phyloP scores from a whole-genome alignment of 192 early-diverging fungal species.

The Chytriomyces sp. region DNA sequence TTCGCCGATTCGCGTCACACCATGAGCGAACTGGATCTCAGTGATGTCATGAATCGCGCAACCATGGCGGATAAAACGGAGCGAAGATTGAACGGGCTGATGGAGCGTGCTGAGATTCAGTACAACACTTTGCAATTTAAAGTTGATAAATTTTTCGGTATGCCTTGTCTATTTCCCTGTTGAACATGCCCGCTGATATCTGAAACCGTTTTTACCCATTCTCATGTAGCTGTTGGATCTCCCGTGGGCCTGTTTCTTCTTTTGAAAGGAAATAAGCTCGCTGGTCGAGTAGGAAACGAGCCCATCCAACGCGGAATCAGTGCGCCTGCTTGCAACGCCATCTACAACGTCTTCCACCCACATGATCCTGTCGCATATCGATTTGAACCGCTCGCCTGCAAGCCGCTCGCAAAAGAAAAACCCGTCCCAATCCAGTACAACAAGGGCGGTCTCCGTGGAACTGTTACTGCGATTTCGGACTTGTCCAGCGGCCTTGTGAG shows the following conservation, averaged over 20 bases:
- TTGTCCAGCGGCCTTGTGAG: conserved; percentile 71
- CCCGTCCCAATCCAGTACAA: conserved; percentile 78
- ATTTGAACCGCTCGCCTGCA: conserved; percentile 72
- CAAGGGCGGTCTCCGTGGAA: conserved; percentile 77
- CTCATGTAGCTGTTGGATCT: conserved; percentile 69
- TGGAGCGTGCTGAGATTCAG: conserved; percentile 42
- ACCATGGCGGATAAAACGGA: neutral
- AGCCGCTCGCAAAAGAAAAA: conserved; percentile 63
- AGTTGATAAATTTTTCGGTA: conserved; percentile 77
- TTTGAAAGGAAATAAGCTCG: conserved; percentile 72
- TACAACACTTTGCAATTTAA: conserved; percentile 64
- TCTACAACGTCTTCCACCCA: conserved; percentile 79
- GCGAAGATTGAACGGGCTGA: conserved; percentile 42
- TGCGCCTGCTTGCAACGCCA: conserved; percentile 65
- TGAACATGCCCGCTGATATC: conserved; percentile 17
- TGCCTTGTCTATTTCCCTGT: neutral
- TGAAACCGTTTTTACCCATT: neutral
- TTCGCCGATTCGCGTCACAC: neutral
- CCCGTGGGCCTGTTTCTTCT: conserved; percentile 82
- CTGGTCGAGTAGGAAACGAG: conserved; percentile 19
- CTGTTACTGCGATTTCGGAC: conserved; percentile 70
- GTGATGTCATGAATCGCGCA: conserved; percentile 44
- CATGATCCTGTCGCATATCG: conserved; percentile 76
- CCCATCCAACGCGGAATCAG: conserved; percentile 32
- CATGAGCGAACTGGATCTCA: conserved; percentile 52